Evolutionary conservation across 192 early-diverging fungal species (phyloP).

Genomic region (Allomyces macrogynus): DNA sequence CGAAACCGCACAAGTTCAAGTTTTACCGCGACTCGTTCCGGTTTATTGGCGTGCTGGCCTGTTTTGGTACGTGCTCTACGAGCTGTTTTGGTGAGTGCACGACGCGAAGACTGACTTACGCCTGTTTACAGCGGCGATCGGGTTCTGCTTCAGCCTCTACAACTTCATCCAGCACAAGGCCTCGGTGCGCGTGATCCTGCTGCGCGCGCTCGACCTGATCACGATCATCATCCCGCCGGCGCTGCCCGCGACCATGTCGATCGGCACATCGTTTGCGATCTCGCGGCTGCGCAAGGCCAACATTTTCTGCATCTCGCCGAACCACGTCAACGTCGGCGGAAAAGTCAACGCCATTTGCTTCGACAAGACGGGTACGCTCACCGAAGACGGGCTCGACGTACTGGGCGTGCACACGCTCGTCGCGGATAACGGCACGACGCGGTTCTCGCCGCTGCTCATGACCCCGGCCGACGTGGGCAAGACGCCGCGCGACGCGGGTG

Average conservation of each 20-base stretch:
- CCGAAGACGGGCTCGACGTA: slow-evolving; percentile 88
- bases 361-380: slow-evolving; percentile 97
- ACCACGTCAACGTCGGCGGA: slow-evolving; percentile 81
- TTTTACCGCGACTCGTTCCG: slow-evolving; percentile 95
- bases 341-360: slow-evolving; percentile 93
- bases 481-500: no score
- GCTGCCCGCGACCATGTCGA: slow-evolving; percentile 90
- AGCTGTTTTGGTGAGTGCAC: not conserved
- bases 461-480: no score
- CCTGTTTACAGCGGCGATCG: slow-evolving; percentile 25
- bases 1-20: slow-evolving; percentile 86
- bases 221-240: slow-evolving; percentile 95
- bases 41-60: slow-evolving; percentile 77
- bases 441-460: no score
- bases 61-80: slow-evolving; percentile 28
- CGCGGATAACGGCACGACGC: not conserved
- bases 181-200: slow-evolving; percentile 41
- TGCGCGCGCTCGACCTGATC: slow-evolving; percentile 87
- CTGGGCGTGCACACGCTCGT: slow-evolving; percentile 49
- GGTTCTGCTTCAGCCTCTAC: slow-evolving; percentile 68
- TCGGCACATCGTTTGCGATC: slow-evolving; percentile 93
- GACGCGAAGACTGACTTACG: not conserved
- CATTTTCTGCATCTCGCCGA: slow-evolving; percentile 83
- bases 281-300: slow-evolving; percentile 48
- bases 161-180: slow-evolving; percentile 74